A percentile compares a stretch with the other conserved stretches of the same genome.
These are phyloP conservation scores for Pichia nanzhaoensis DNA, from an alignment of 805 yeast genomes.

Conservation along the genomic window DNA sequence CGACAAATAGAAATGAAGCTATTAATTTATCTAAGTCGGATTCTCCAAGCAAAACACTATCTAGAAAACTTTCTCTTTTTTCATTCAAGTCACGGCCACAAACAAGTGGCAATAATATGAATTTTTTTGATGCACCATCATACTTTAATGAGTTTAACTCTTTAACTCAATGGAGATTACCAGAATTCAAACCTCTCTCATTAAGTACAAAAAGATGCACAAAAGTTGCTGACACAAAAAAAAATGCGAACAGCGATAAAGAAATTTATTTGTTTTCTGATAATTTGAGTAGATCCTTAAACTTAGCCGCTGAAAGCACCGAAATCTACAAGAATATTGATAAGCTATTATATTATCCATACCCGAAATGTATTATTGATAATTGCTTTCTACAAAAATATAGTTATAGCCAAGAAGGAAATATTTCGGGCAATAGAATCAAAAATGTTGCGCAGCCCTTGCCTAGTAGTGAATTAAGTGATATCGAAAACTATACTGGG, in stretches of 20 bases:
- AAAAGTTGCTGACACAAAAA: neutral
- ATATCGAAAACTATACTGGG: too few relatives aligned
- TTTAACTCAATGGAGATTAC: constrained; percentile 2
- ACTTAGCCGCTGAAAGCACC: neutral
- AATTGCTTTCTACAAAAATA: neutral
- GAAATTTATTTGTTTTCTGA: constrained; percentile 1
- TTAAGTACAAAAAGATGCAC: neutral
- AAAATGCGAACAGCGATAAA: neutral
- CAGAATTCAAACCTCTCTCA: neutral
- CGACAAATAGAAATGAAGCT: neutral
- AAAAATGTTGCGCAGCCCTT: neutral
- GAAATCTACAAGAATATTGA: constrained; percentile 4
- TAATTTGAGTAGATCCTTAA: neutral
- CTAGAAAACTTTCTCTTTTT: constrained; percentile 3
- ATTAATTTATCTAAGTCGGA: neutral
- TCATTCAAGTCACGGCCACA: neutral
- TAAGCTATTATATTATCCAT: constrained; percentile 3
- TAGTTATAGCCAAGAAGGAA: neutral
- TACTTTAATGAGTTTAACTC: neutral
- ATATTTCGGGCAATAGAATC: neutral
- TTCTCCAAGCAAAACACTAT: neutral
- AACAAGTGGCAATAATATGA: neutral
- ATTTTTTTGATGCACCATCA: neutral
- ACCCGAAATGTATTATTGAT: neutral
- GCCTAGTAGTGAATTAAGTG: too few relatives aligned